phyloP scores from a whole-genome alignment of 2,329 filamentous ascomycete genomes.

The Akanthomyces lecanii region DNA sequence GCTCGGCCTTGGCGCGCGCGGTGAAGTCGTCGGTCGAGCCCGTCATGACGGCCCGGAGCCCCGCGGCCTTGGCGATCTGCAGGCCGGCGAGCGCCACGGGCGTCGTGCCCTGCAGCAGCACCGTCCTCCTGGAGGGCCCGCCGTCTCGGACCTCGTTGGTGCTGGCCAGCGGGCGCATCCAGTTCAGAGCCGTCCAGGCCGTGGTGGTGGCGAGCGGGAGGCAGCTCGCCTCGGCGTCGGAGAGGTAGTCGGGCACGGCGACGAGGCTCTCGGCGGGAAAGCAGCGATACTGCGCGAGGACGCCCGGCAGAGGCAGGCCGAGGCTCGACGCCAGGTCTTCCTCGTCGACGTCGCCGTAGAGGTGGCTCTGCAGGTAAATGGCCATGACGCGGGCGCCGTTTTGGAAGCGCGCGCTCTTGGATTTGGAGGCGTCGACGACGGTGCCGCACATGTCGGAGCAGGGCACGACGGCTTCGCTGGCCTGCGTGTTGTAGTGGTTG shows the following conservation, averaged over 20 bases:
- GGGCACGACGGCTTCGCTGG: conserved; percentile 49
- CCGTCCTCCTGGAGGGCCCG: conserved; percentile 30
- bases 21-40: conserved; percentile 52
- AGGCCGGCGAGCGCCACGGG: conserved; percentile 49
- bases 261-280: conserved; percentile 56
- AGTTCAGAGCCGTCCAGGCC: conserved; percentile 63
- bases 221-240: conserved; percentile 55
- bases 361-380: conserved; percentile 56
- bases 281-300: conserved; percentile 55
- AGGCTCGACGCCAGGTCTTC: conserved; percentile 53
- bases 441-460: conserved; percentile 68
- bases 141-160: conserved; percentile 24
- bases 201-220: conserved; percentile 60
- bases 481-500: conserved; percentile 55
- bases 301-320: conserved; percentile 56
- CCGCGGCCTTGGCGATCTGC: conserved; percentile 51
- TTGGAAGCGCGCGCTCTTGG: conserved; percentile 39
- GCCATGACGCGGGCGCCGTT: conserved; percentile 62
- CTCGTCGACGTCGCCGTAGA: conserved; percentile 55
- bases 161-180: conserved; percentile 45
- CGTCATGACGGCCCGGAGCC: conserved; percentile 48
- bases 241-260: conserved; percentile 51
- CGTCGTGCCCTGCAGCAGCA: conserved; percentile 53
- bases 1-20: conserved; percentile 36
- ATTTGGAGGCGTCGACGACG: conserved; percentile 38